These are phyloP conservation scores for Kwoniella europaea DNA, from an alignment of 768 basidiomycete genomes.

Conservation along the genomic window DNA sequence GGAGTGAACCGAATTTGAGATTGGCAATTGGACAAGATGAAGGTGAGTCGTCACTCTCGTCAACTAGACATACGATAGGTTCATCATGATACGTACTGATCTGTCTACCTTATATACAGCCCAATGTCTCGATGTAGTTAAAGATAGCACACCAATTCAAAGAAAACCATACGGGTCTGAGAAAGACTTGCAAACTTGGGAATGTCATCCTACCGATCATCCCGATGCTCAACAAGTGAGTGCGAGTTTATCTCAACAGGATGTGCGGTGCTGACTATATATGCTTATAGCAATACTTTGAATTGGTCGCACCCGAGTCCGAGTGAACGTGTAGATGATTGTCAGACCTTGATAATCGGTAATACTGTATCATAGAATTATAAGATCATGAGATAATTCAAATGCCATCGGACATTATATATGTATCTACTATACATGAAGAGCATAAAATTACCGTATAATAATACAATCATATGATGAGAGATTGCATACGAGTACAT, in stretches of 20 bases:
- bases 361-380: background rate
- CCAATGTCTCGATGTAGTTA: conserved; percentile 21
- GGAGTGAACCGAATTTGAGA: conserved; percentile 4
- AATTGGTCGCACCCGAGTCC: background rate
- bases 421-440: background rate
- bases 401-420: background rate
- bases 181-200: conserved; percentile 22
- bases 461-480: too few species aligned
- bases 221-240: conserved; percentile 16
- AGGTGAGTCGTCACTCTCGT: background rate
- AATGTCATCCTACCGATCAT: conserved; percentile 15
- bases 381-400: too few species aligned
- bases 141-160: conserved; percentile 4
- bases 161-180: conserved; percentile 17
- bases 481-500: too few species aligned
- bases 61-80: background rate
- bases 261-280: background rate
- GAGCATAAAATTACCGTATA: background rate
- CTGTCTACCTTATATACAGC: background rate
- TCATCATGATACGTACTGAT: background rate
- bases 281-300: background rate
- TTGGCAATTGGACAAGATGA: conserved; percentile 1
- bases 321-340: too few species aligned
- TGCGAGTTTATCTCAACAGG: background rate
- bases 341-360: too few species aligned